A percentile compares a stretch with the other conserved stretches of the same genome.
Evolutionary conservation across 1,139 yeast genomes (phyloP).

Genomic region (Hyphopichia burtonii): DNA sequence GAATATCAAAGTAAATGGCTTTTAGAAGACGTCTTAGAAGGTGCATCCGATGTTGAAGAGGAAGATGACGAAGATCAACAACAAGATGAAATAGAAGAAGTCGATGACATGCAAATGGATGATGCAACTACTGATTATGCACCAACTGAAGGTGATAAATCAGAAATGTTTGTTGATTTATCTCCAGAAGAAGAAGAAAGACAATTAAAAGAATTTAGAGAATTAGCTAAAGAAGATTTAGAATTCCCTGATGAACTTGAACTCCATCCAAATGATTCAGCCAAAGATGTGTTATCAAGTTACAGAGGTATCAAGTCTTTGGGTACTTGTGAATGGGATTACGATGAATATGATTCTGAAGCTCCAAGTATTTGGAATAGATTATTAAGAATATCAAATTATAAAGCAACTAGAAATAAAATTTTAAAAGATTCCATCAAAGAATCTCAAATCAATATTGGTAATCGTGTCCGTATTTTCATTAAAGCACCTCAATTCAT

Average conservation of each 20-base stretch:
- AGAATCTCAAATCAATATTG: conserved; percentile 63
- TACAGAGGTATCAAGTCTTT: conserved; percentile 88
- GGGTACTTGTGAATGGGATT: conserved; percentile 82
- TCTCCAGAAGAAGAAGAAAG: conserved; percentile 80
- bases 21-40: conserved; percentile 54
- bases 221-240: conserved; percentile 73
- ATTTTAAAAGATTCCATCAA: conserved; percentile 59
- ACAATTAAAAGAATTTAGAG: conserved; percentile 70
- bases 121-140: conserved; percentile 32
- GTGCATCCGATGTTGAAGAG: conserved; percentile 54
- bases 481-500: conserved; percentile 61
- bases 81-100: conserved; percentile 30
- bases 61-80: conserved; percentile 36
- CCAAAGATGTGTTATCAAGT: conserved; percentile 66
- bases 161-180: conserved; percentile 70
- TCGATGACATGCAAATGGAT: conserved; percentile 23
- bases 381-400: conserved; percentile 72
- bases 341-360: conserved; percentile 73
- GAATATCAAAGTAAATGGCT: conserved; percentile 95
- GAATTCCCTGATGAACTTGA: conserved; percentile 97
- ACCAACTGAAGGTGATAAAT: conserved; percentile 49
- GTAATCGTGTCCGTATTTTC: conserved; percentile 59
- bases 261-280: conserved; percentile 72
- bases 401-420: conserved; percentile 73
- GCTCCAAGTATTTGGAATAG: conserved; percentile 80